phyloP scores from a whole-genome alignment of 345 rosid species.

The Geranium brycei region DNA sequence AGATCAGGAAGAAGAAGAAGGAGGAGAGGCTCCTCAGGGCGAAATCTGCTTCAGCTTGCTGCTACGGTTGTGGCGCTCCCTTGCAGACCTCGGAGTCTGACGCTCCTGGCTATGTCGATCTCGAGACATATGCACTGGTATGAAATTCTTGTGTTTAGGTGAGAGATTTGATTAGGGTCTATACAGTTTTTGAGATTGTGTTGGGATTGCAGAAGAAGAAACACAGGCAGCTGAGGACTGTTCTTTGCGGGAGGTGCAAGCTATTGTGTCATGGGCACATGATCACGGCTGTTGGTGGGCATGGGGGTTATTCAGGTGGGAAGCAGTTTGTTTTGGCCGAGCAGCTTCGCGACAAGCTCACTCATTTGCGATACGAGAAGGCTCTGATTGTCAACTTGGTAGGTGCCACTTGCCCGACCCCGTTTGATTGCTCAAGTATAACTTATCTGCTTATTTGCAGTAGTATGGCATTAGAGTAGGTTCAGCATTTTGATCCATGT shows the following conservation, averaged over 20 bases:
- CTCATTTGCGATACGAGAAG: slow-evolving; percentile 64
- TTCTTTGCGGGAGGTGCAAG: slow-evolving; percentile 81
- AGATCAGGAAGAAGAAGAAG: slow-evolving; percentile 26
- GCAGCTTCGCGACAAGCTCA: slow-evolving; percentile 73
- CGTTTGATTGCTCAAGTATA: neutral
- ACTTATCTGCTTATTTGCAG: neutral
- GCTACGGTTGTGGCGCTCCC: slow-evolving; percentile 96
- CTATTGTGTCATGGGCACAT: slow-evolving; percentile 92
- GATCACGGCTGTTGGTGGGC: slow-evolving; percentile 94
- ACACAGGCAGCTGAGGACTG: slow-evolving; percentile 79
- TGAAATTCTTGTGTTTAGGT: neutral
- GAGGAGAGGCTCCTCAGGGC: slow-evolving; percentile 27
- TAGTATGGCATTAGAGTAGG: neutral
- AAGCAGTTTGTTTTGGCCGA: slow-evolving; percentile 82
- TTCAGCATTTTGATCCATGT: neutral
- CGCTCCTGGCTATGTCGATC: slow-evolving; percentile 70
- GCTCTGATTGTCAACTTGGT: slow-evolving; percentile 79
- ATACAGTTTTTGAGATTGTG: too few species aligned
- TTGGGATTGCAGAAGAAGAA: slow-evolving; percentile 68
- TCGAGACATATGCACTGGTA: slow-evolving; percentile 64
- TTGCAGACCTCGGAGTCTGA: slow-evolving; percentile 65
- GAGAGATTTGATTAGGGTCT: neutral
- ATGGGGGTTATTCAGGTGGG: slow-evolving; percentile 90
- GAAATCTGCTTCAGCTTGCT: slow-evolving; percentile 32
- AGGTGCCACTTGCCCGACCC: slow-evolving; percentile 7